Evolutionary conservation across 2,329 filamentous ascomycete species (phyloP).

Genomic region (Ascochyta viciae-villosae): DNA sequence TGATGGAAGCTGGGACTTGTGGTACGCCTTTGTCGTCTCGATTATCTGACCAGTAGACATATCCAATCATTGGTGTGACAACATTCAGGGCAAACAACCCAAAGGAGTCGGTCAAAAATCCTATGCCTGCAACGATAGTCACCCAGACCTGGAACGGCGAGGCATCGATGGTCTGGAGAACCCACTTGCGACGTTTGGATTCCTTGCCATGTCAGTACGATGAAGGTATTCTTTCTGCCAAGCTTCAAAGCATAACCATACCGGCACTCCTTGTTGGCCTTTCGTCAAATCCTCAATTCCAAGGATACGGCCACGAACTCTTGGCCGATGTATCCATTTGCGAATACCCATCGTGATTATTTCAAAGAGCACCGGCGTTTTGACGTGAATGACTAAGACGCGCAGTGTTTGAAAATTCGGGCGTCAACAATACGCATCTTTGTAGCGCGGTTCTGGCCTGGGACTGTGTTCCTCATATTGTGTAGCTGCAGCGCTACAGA

Average conservation of each 20-base stretch:
- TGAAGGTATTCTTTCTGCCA: not conserved
- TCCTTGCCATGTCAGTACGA: constrained; percentile 24
- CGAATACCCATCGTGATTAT: constrained; percentile 32
- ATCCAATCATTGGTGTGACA: constrained; percentile 50
- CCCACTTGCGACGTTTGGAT: constrained; percentile 40
- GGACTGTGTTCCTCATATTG: not conserved
- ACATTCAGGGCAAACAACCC: constrained; percentile 51
- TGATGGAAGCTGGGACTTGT: constrained; percentile 36
- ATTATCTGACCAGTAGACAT: constrained; percentile 47
- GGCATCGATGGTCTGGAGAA: constrained; percentile 43
- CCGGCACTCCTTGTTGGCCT: constrained; percentile 42
- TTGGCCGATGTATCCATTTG: constrained; percentile 41
- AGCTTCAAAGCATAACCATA: constrained; percentile 12
- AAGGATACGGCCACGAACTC: constrained; percentile 31
- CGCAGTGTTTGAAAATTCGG: not conserved
- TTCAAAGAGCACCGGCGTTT: no score
- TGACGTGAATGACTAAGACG: no score
- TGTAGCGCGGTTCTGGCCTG: not conserved
- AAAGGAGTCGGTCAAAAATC: constrained; percentile 52
- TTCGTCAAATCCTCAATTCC: constrained; percentile 42
- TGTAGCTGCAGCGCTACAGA: not conserved
- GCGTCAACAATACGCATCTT: not conserved
- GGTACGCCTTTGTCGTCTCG: constrained; percentile 29
- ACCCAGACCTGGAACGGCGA: constrained; percentile 46
- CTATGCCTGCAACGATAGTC: constrained; percentile 50